phyloP scores from a whole-genome alignment of 495 filamentous ascomycete species.

The Neurospora hispaniola region DNA sequence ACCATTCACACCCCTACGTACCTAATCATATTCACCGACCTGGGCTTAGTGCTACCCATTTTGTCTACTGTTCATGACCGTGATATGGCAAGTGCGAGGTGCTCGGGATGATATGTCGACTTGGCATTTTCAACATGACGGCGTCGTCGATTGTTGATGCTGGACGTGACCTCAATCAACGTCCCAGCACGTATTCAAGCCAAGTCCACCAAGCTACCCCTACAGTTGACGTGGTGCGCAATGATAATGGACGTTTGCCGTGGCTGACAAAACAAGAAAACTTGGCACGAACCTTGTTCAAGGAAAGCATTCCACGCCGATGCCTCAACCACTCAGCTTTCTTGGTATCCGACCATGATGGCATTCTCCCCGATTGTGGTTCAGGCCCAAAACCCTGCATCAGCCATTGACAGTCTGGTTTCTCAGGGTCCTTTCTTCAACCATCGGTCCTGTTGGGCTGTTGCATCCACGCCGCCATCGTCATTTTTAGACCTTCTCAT shows the following conservation, averaged over 20 bases:
- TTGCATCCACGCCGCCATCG: constrained; percentile 4
- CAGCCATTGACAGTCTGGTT: constrained; percentile 2
- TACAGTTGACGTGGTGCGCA: too few species aligned
- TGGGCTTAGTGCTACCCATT: too few species aligned
- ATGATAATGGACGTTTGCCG: background rate
- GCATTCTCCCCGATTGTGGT: background rate
- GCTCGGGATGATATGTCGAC: too few species aligned
- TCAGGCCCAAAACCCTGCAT: background rate
- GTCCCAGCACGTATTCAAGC: too few species aligned
- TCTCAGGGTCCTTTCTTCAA: background rate
- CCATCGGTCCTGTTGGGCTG: constrained; percentile 1
- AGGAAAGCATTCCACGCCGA: background rate
- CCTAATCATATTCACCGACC: too few species aligned
- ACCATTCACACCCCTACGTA: background rate
- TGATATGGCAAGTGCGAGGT: too few species aligned
- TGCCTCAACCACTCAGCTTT: background rate
- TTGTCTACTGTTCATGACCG: too few species aligned
- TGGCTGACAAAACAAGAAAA: background rate
- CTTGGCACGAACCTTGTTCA: background rate
- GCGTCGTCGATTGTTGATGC: too few species aligned
- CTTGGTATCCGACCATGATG: background rate
- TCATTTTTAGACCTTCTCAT: constrained; percentile 2
- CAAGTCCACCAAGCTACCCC: too few species aligned
- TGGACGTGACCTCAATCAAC: background rate
- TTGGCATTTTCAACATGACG: too few species aligned